A percentile compares a stretch with the other conserved stretches of the same genome.
phyloP scores from a whole-genome alignment of 805 yeast genomes.

The Teunomyces kruisii region DNA sequence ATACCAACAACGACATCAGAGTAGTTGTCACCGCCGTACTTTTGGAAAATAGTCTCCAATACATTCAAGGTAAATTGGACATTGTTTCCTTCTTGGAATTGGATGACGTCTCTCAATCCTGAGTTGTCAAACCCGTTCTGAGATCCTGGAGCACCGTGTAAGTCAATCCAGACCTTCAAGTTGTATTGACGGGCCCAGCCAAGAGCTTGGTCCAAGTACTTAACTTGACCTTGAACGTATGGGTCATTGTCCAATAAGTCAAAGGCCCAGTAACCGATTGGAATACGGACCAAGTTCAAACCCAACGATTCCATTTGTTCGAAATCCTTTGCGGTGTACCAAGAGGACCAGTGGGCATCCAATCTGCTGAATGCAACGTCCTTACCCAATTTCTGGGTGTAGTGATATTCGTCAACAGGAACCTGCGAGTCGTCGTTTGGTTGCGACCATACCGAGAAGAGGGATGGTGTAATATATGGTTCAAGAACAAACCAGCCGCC shows the following conservation, averaged over 20 bases:
- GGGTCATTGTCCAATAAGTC: conserved; percentile 64
- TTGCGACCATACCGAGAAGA: conserved; percentile 51
- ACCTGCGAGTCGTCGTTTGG: conserved; percentile 31
- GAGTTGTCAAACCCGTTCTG: conserved; percentile 97
- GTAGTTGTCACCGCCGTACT: conserved; percentile 63
- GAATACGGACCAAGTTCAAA: conserved; percentile 82
- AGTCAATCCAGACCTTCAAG: conserved; percentile 83
- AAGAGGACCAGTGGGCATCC: conserved; percentile 73
- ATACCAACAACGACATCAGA: conserved; percentile 78
- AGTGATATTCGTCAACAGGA: conserved; percentile 86
- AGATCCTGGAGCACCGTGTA: conserved; percentile 96
- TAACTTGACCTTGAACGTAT: conserved; percentile 78
- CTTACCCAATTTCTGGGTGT: conserved; percentile 58
- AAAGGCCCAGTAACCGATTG: conserved; percentile 96
- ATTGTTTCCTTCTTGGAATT: conserved; percentile 59
- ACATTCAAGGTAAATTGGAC: conserved; percentile 55
- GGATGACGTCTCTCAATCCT: conserved; percentile 66
- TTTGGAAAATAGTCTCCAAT: conserved; percentile 51
- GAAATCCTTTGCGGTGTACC: conserved; percentile 75
- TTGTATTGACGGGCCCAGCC: conserved; percentile 66
- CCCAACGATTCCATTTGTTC: conserved; percentile 58
- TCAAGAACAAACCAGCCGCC: conserved; percentile 93
- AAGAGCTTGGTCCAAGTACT: conserved; percentile 72
- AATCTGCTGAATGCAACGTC: conserved; percentile 53
- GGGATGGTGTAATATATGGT: conserved; percentile 80